phyloP scores from a whole-genome alignment of 2,329 filamentous ascomycete species.

The Botrytis deweyae region DNA sequence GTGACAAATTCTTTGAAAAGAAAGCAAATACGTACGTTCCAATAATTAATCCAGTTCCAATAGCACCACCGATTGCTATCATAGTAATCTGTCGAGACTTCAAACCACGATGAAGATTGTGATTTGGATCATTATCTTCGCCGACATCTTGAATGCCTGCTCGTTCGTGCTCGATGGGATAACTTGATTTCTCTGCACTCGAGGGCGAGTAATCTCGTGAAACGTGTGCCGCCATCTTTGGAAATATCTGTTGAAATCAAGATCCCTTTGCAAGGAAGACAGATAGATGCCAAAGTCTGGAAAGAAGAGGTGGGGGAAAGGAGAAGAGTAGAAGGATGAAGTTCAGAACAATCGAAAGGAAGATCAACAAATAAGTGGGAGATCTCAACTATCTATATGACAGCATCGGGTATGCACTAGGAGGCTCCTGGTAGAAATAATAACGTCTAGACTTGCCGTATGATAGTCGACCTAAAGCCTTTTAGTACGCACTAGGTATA shows the following conservation, averaged over 20 bases:
- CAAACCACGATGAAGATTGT: constrained; percentile 50
- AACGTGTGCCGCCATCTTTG: neutral
- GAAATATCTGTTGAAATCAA: neutral
- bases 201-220: constrained; percentile 9
- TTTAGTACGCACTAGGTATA: neutral
- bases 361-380: neutral
- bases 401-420: neutral
- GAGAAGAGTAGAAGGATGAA: neutral
- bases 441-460: neutral
- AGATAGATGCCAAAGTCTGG: neutral
- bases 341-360: neutral
- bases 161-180: neutral
- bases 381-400: constrained; percentile 7
- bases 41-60: constrained; percentile 62
- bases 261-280: neutral
- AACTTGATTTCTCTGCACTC: constrained; percentile 7
- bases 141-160: neutral
- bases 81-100: constrained; percentile 57
- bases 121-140: constrained; percentile 31
- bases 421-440: neutral
- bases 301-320: neutral
- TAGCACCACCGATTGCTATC: constrained; percentile 71
- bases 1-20: neutral
- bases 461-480: neutral
- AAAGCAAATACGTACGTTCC: constrained; percentile 47